Conservation (phyloP, 495 filamentous ascomycete genomes). For the Aspergillus cavernicola region DNA sequence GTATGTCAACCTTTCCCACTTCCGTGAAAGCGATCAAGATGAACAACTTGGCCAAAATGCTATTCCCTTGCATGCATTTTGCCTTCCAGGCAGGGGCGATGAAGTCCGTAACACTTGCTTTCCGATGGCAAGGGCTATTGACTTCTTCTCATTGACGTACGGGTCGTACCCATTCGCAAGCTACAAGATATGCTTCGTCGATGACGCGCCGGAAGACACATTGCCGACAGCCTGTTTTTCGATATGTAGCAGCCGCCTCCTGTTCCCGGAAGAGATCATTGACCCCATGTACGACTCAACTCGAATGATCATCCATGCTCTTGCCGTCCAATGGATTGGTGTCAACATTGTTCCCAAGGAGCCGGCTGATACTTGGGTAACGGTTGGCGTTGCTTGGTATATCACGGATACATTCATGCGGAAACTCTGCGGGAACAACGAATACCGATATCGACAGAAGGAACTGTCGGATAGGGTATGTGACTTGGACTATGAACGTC, state of each 20-base stretch:
- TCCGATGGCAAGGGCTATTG: constrained; percentile 70
- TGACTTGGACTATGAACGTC: constrained; percentile 75
- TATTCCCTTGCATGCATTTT: constrained; percentile 82
- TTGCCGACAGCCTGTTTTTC: constrained; percentile 75
- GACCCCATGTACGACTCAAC: constrained; percentile 78
- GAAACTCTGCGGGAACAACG: constrained; percentile 86
- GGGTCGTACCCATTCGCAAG: constrained; percentile 81
- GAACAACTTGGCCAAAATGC: constrained; percentile 81
- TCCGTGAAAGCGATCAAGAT: constrained; percentile 84
- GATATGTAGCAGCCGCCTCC: constrained; percentile 79
- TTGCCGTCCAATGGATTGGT: constrained; percentile 93
- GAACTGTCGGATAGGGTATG: constrained; percentile 74
- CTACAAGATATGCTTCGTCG: constrained; percentile 91
- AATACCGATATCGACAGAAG: constrained; percentile 90
- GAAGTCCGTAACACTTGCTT: constrained; percentile 83
- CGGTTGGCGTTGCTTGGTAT: constrained; percentile 85
- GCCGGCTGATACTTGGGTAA: constrained; percentile 83
- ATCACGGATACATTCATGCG: constrained; percentile 91
- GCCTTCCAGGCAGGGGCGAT: constrained; percentile 73
- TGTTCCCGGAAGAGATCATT: constrained; percentile 77
- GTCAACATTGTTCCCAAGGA: constrained; percentile 80
- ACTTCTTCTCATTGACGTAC: constrained; percentile 80
- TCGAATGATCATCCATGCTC: constrained; percentile 69
- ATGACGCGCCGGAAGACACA: constrained; percentile 73
- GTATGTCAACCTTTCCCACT: constrained; percentile 83